These are phyloP conservation scores for Gossypium arboreum DNA, from an alignment of 345 rosid species.

Conservation along the genomic window DNA sequence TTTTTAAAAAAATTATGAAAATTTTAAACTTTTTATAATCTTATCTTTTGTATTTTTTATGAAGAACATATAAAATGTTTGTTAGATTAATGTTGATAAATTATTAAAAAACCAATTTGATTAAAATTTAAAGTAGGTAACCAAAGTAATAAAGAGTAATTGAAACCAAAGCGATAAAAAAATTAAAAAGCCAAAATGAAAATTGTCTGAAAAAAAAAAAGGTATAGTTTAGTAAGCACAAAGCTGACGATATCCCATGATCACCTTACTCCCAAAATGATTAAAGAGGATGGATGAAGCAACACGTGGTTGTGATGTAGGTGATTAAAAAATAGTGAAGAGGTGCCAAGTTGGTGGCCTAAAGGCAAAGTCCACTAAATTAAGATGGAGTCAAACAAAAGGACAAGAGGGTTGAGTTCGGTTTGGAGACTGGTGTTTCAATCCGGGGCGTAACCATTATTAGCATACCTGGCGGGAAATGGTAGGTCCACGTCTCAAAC, in stretches of 20 bases:
- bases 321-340: background rate
- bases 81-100: too few relatives aligned
- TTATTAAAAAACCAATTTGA: too few relatives aligned
- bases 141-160: too few relatives aligned
- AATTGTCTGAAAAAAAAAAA: too few relatives aligned
- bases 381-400: background rate
- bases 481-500: constrained; percentile 39
- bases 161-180: too few relatives aligned
- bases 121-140: too few relatives aligned
- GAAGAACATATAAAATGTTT: too few relatives aligned
- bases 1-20: too few relatives aligned
- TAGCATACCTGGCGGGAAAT: constrained; percentile 20
- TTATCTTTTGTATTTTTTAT: too few relatives aligned
- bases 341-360: constrained; percentile 17
- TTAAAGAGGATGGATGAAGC: background rate
- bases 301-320: background rate
- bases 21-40: too few relatives aligned
- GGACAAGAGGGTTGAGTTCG: background rate
- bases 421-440: background rate
- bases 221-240: background rate
- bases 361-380: constrained; percentile 21
- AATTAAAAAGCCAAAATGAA: too few relatives aligned
- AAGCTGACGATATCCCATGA: background rate
- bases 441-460: too few relatives aligned
- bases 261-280: background rate